Base-by-base conservation (phyloP, 306 rosid species). In the Rubus idaeus region DNA sequence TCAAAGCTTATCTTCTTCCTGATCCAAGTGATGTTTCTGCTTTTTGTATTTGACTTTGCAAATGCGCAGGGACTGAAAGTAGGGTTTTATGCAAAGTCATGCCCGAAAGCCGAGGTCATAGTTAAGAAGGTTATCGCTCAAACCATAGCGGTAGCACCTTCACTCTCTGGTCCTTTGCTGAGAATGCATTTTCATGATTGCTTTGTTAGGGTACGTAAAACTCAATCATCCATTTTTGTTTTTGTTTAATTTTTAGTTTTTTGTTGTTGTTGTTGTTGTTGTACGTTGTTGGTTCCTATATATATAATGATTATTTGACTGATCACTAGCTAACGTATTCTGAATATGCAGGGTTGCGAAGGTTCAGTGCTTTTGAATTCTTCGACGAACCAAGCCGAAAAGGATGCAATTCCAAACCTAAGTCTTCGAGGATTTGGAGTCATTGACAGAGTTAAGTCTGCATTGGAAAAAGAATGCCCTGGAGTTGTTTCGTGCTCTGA, bases 151-250 rank as follows among this genome's bases (percentile, higher is more conserved):
- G 52, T 17, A 47, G 74, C 78, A 16, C 89, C 78, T 20, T 5
- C 85, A 20, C 76, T 86, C n/a, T 72, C 79, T 1, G 87, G 74
- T 49, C 73, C 89, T 70, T 74, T 86, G 46, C 37, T 80, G 55
- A 83, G 89, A 20, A 23, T 86, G 83, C 89, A 86, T 41, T 86
- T 84, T 55, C 89, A 83, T 35, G 89, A 86, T 55, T 83, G 85
- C 71, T 86, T 86, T 26, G 87, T 83, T 17, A 75, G 77, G 81
- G 89, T 86, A 62, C 5, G 75, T 70, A 50, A 9, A 58, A 58
- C 14, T 11, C 40, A 18, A 37, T 14, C 46, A 14, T 13, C 21
- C 46, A 63, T 37, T 3, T 42, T 42, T 5, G 46, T 42, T 30
- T 30, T 13, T 5, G 9, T 20, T 55, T 56, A 56, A 56, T 56